Conservation (phyloP, 1,139 yeast genomes). For the Yarrowia galli region DNA sequence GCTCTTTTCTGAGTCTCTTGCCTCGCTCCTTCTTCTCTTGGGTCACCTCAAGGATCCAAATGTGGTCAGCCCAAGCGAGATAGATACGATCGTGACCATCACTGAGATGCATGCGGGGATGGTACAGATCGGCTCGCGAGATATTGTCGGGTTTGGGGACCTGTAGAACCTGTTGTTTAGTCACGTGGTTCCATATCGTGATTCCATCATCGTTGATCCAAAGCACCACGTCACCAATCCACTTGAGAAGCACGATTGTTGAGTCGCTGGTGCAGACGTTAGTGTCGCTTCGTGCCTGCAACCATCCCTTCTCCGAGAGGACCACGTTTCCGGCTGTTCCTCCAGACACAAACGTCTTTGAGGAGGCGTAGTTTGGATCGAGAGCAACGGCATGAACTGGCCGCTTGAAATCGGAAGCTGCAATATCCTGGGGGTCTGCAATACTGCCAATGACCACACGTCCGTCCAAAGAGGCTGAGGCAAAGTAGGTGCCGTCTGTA, state of each 20-base stretch:
- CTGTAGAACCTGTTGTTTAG: conserved; percentile 52
- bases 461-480: conserved; percentile 93
- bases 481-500: conserved; percentile 76
- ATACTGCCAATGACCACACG: conserved; percentile 83
- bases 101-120: conserved; percentile 81
- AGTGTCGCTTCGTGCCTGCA: conserved; percentile 78
- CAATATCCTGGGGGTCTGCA: conserved; percentile 65
- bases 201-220: conserved; percentile 92
- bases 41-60: conserved; percentile 72
- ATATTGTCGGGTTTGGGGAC: conserved; percentile 66
- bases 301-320: conserved; percentile 81
- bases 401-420: conserved; percentile 81
- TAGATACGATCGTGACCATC: conserved; percentile 62
- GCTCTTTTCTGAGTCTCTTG: conserved; percentile 21
- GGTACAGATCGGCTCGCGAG: conserved; percentile 79
- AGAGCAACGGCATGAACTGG: conserved; percentile 89
- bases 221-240: conserved; percentile 67
- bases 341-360: conserved; percentile 78
- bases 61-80: conserved; percentile 82
- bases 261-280: conserved; percentile 68
- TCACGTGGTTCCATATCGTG: conserved; percentile 48
- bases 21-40: conserved; percentile 28
- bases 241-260: conserved; percentile 72
- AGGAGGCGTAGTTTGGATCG: conserved; percentile 68
- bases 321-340: conserved; percentile 90